Conservation (phyloP, 2,329 filamentous ascomycete species). For the Chaetomiaceae sp. region DNA sequence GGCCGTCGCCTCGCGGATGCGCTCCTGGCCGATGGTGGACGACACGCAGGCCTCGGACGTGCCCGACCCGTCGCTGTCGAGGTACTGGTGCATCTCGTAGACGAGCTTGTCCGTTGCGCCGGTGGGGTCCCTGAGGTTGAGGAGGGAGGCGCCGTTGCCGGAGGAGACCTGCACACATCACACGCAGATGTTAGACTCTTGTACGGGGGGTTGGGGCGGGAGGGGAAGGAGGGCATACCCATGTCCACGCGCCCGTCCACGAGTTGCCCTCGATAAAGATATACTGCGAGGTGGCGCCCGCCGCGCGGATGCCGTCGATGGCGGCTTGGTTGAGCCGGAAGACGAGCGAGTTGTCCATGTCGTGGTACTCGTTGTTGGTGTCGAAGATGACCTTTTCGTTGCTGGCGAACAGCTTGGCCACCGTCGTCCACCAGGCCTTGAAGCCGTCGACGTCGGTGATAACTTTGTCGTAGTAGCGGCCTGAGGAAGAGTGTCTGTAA, state of each 20-base stretch:
- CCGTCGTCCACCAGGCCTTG: slow-evolving; percentile 52
- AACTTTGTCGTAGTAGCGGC: slow-evolving; percentile 48
- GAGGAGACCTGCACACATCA: slow-evolving; percentile 41
- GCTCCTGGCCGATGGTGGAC: slow-evolving; percentile 44
- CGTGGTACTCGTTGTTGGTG: slow-evolving; percentile 64
- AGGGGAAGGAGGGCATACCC: slow-evolving; percentile 22
- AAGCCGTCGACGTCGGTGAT: slow-evolving; percentile 52
- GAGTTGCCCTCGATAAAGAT: slow-evolving; percentile 55
- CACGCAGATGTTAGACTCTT: too few relatives aligned
- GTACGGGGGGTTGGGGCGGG: too few relatives aligned
- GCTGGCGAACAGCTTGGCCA: slow-evolving; percentile 49
- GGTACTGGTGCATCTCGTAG: slow-evolving; percentile 59
- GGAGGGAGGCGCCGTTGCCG: slow-evolving; percentile 35
- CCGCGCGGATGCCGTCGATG: slow-evolving; percentile 56
- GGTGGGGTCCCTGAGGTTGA: slow-evolving; percentile 40
- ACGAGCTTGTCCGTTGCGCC: slow-evolving; percentile 43
- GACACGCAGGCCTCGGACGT: slow-evolving; percentile 46
- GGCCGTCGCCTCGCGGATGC: slow-evolving; percentile 45
- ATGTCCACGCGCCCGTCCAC: slow-evolving; percentile 48
- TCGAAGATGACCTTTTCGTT: slow-evolving; percentile 58
- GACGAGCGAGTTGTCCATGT: slow-evolving; percentile 57
- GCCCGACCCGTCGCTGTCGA: slow-evolving; percentile 51
- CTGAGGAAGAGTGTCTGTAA: neutral
- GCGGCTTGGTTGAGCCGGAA: slow-evolving; percentile 60
- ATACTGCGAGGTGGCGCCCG: slow-evolving; percentile 52